phyloP scores from a whole-genome alignment of 495 filamentous ascomycete genomes.

The Penicillium macrosclerotiorum region DNA sequence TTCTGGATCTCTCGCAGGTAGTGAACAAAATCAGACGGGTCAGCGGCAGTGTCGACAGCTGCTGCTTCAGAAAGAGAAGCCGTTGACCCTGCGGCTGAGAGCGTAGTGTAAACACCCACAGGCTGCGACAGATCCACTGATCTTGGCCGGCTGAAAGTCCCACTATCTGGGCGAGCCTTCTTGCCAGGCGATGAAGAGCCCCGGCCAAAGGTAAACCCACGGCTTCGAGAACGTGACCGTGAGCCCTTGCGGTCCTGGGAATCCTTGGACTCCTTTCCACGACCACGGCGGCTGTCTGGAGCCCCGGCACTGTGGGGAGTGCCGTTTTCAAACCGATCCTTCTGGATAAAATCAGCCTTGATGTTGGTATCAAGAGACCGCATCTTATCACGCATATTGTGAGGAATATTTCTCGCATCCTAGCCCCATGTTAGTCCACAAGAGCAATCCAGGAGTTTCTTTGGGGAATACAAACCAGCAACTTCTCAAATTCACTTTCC shows the following conservation, averaged over 20 bases:
- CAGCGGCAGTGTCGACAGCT: slow-evolving; percentile 46
- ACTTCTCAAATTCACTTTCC: slow-evolving; percentile 50
- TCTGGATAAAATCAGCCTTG: slow-evolving; percentile 91
- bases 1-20: slow-evolving; percentile 76
- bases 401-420: slow-evolving; percentile 87
- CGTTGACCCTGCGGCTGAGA: slow-evolving; percentile 40
- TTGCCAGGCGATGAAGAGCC: slow-evolving; percentile 57
- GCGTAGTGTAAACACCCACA: slow-evolving; percentile 46
- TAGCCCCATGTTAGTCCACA: slow-evolving; percentile 47
- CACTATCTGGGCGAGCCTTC: slow-evolving; percentile 48
- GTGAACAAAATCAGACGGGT: slow-evolving; percentile 76
- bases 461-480: slow-evolving; percentile 35
- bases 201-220: slow-evolving; percentile 73
- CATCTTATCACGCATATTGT: slow-evolving; percentile 92
- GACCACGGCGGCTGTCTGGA: slow-evolving; percentile 42
- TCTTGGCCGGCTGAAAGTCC: slow-evolving; percentile 41
- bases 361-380: slow-evolving; percentile 81
- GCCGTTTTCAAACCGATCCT: slow-evolving; percentile 71
- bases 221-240: slow-evolving; percentile 64
- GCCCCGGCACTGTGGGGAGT: slow-evolving; percentile 35
- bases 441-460: not conserved
- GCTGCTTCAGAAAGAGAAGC: slow-evolving; percentile 42
- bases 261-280: slow-evolving; percentile 40
- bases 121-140: slow-evolving; percentile 42
- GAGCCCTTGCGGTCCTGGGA: slow-evolving; percentile 51